Conservation (phyloP, 2,329 filamentous ascomycete species). For the Cladosporium sp. region DNA sequence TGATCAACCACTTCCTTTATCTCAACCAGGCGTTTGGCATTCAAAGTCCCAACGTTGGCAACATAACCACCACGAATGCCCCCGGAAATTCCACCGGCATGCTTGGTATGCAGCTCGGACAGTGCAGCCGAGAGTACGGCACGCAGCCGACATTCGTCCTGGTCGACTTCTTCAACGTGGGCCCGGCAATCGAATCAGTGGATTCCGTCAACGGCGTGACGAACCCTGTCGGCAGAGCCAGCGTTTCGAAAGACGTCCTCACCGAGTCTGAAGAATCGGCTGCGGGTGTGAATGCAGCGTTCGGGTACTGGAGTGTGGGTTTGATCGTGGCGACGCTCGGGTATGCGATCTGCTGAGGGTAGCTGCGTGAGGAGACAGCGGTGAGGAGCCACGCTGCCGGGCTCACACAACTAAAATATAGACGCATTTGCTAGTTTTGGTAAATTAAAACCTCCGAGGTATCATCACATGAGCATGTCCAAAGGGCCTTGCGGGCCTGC, state of each 20-base stretch:
- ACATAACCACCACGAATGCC: constrained; percentile 45
- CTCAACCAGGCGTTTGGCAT: constrained; percentile 36
- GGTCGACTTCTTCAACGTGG: constrained; percentile 46
- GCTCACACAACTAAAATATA: background rate
- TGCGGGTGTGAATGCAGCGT: constrained; percentile 2
- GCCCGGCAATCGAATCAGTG: constrained; percentile 61
- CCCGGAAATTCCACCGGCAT: constrained; percentile 43
- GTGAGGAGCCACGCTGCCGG: constrained; percentile 13
- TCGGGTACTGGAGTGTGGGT: constrained; percentile 16
- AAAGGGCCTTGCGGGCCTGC: constrained; percentile 11
- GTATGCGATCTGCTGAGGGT: constrained; percentile 16
- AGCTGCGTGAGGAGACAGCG: constrained; percentile 11
- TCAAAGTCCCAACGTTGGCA: constrained; percentile 42
- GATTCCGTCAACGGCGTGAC: constrained; percentile 64
- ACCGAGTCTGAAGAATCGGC: constrained; percentile 10
- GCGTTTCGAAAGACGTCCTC: constrained; percentile 23
- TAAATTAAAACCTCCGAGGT: background rate
- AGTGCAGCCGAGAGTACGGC: constrained; percentile 42
- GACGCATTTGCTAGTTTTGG: constrained; percentile 16
- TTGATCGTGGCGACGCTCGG: constrained; percentile 13
- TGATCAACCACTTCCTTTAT: constrained; percentile 53
- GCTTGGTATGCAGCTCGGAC: constrained; percentile 44
- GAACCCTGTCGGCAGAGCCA: constrained; percentile 45
- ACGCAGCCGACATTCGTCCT: constrained; percentile 46
- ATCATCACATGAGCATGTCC: constrained; percentile 15